Conservation (phyloP, 2,329 filamentous ascomycete species). For the Fonsecaea pedrosoi region DNA sequence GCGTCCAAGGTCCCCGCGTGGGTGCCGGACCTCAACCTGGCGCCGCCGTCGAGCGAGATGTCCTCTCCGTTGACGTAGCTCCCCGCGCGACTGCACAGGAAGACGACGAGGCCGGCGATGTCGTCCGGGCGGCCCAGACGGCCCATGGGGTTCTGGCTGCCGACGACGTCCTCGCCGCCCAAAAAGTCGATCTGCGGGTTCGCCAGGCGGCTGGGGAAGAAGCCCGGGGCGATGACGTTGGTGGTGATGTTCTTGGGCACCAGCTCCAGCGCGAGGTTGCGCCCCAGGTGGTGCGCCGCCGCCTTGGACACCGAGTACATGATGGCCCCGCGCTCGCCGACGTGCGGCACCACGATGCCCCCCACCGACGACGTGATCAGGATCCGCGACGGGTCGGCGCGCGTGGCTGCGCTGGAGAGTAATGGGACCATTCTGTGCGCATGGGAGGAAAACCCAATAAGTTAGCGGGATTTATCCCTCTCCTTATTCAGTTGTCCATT, state of each 20-base stretch:
- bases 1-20: slow-evolving; percentile 14
- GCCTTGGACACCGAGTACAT: slow-evolving; percentile 50
- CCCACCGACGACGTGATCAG: slow-evolving; percentile 31
- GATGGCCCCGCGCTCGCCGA: slow-evolving; percentile 28
- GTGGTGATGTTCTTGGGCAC: slow-evolving; percentile 49
- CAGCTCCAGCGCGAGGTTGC: slow-evolving; percentile 50
- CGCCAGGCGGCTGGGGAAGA: slow-evolving; percentile 38
- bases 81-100: slow-evolving; percentile 71
- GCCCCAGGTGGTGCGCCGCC: slow-evolving; percentile 47
- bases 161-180: slow-evolving; percentile 29
- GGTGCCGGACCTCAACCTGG: slow-evolving; percentile 23
- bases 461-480: not conserved
- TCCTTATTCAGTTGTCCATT: not conserved
- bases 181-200: slow-evolving; percentile 29
- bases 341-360: slow-evolving; percentile 30
- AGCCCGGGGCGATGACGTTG: slow-evolving; percentile 50
- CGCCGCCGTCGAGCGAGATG: slow-evolving; percentile 67
- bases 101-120: slow-evolving; percentile 76
- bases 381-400: slow-evolving; percentile 23
- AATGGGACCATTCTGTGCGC: slow-evolving; percentile 26
- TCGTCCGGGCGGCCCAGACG: slow-evolving; percentile 76
- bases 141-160: slow-evolving; percentile 66
- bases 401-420: slow-evolving; percentile 18
- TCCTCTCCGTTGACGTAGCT: slow-evolving; percentile 70
- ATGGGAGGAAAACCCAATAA: not conserved